A percentile compares a stretch with the other conserved stretches of the same genome.
Conservation (phyloP, 2,329 filamentous ascomycete genomes). For the Bipolaris gigantea region DNA sequence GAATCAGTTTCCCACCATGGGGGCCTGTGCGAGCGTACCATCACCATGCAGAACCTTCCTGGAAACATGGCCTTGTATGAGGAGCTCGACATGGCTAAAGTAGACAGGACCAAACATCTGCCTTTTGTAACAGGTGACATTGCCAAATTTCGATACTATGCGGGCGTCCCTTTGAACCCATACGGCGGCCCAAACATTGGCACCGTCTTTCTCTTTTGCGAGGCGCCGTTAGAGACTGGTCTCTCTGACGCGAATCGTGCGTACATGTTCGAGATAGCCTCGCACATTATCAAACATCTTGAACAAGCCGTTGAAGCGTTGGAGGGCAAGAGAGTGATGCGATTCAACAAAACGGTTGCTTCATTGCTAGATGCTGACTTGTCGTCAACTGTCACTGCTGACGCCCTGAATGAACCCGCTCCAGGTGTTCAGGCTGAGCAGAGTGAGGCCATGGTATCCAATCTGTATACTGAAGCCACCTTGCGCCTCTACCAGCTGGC, state of each 20-base stretch:
- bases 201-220: conserved; percentile 7
- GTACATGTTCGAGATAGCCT: conserved; percentile 4
- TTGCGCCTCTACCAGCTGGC: conserved; percentile 7
- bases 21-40: conserved; percentile 11
- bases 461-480: conserved; percentile 3
- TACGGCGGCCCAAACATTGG: conserved; percentile 11
- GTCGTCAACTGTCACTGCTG: background rate
- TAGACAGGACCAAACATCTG: conserved; percentile 9
- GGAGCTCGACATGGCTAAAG: conserved; percentile 6
- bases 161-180: conserved; percentile 9
- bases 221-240: background rate
- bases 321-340: conserved; percentile 6
- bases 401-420: background rate
- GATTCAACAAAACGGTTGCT: conserved; percentile 8
- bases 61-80: conserved; percentile 10
- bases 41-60: conserved; percentile 5
- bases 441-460: conserved; percentile 1
- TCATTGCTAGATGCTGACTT: conserved; percentile 3
- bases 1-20: conserved; percentile 12
- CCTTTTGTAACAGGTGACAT: conserved; percentile 9
- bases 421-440: background rate
- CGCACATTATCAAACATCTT: conserved; percentile 8
- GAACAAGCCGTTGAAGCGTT: conserved; percentile 10
- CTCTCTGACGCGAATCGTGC: conserved; percentile 2
- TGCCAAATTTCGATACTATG: conserved; percentile 11